Base-by-base conservation (phyloP, 495 filamentous ascomycete genomes). In the Mytilinidion resinicola region DNA sequence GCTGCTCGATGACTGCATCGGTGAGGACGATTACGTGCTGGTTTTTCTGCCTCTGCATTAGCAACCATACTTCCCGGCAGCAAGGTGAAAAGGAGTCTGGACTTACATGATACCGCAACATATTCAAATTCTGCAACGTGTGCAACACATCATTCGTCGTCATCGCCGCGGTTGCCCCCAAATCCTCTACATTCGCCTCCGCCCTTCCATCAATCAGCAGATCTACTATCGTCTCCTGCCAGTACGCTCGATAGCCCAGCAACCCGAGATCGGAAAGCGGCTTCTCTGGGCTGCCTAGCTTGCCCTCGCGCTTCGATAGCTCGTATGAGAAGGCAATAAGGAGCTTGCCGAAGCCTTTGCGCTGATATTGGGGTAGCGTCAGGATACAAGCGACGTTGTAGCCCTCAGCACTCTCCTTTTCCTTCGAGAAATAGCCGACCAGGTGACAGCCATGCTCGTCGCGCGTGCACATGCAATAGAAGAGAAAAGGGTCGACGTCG, bases 361-460 rank as follows among this genome's bases (percentile, higher is more conserved):
- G 83, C 67, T 98, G 93, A 64, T 92, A 96, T 66, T 97, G 95
- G 0, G 93, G 93, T 0, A 98, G 78, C 0, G 95, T 97, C 59
- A 97, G 76, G 72, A 98, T 98, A 79, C 93, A 98, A 14, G 93
- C 95, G 17, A 98, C 83, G 72, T 98, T 98, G 76, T 97, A 98
- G 19, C 88, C 89, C 52, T 97, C 93, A 1, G 90, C 90, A 35
- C 85, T 89, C 69, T 97, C 95, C 61, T 98, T 98, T 74, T 98
- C 93, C 70, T 98, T 98, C 63, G 87, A 92, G 72, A 98, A 98
- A 69, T 96, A 98, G 54, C 93, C 93, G 51, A 97, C 88, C 0
- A 98, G 78, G 68, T 97, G 93, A 69, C 86, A 92, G 9, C 93
- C 93, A 50, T 86, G 86, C 47, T 89, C 86, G 58, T 89, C 88